These are phyloP conservation scores for Citrullus colocynthis DNA, from an alignment of 306 rosid species.

Conservation along the genomic window DNA sequence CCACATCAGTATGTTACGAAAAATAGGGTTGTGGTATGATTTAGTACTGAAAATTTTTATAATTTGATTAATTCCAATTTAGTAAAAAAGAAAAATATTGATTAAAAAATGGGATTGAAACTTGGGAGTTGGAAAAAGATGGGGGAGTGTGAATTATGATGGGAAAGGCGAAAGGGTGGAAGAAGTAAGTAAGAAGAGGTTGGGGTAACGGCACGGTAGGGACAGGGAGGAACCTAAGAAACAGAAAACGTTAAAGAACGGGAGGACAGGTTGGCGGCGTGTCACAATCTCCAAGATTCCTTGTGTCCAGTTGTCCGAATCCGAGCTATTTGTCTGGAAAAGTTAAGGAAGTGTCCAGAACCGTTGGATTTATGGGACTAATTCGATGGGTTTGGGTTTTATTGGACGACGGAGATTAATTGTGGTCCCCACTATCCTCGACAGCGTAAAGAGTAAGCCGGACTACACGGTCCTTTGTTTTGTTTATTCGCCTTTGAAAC, in stretches of 20 bases:
- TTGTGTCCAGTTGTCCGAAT: neutral
- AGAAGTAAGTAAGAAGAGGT: no score
- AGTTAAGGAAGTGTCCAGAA: neutral
- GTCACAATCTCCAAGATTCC: slow-evolving; percentile 16
- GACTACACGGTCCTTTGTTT: neutral
- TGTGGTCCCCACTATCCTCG: neutral
- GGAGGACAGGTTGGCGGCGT: slow-evolving; percentile 20
- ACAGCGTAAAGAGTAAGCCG: neutral
- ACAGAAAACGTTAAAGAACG: neutral
- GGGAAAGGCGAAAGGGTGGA: no score
- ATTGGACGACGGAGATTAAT: neutral
- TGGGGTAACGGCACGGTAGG: no score
- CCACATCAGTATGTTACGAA: no score
- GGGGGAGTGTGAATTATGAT: no score
- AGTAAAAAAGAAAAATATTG: no score
- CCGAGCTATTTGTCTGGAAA: neutral
- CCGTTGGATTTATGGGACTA: neutral
- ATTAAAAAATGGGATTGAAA: no score
- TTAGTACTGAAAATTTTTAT: no score
- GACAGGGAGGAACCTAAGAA: neutral
- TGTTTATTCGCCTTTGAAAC: neutral
- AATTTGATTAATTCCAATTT: no score
- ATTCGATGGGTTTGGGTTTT: neutral
- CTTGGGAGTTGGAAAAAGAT: no score
- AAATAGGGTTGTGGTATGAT: no score